Base-by-base conservation (phyloP, 2,329 filamentous ascomycete species). In the Paracorniculantispora psalliotae region DNA sequence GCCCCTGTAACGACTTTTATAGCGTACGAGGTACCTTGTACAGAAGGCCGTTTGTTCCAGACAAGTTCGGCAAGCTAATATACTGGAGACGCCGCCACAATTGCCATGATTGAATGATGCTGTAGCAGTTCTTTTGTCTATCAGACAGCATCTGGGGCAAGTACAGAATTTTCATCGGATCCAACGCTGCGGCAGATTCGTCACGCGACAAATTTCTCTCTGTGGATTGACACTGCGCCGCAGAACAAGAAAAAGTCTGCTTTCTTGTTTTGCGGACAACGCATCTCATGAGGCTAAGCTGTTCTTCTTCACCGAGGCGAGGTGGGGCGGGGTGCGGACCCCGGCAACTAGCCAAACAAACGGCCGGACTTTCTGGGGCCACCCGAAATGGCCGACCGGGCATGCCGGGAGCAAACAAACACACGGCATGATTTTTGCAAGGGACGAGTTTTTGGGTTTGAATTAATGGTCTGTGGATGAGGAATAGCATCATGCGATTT, bases 121-220 rank as follows among this genome's bases (percentile, higher is more conserved):
- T n/a, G n/a, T n/a, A n/a, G n/a, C n/a, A n/a, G n/a, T n/a, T n/a
- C n/a, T n/a, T n/a, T n/a, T n/a, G n/a, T n/a, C n/a, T n/a, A n/a
- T n/a, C n/a, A n/a, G n/a, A n/a, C n/a, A 13, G 12, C 33, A 37
- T 3, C 33, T 37, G 33, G 17, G 17, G 17, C 6, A 6, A 10
- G 8, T 25, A 19, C 1, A 33, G 26, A 43, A 26, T 30, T 28
- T 19, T 23, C 12, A 33, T 23, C 8, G n/a, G 25, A n/a, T 19
- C 26, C 41, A 17, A 13, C n/a, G 19, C 8, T 35, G 9, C 21
- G 15, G 17, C 23, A 48, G n/a, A 56, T 21, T 47, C 30, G 41
- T 59, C 57, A 59, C 57, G 57, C 57, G 57, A 59, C 57, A 53
- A 28, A 9, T 53, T 57, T 53, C 57, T 49, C 25, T 2, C 37